Evolutionary conservation across 768 basidiomycete genomes (phyloP), one percentile per base, ranked within the genome.

Genomic region (Tricholoma matsutake): DNA sequence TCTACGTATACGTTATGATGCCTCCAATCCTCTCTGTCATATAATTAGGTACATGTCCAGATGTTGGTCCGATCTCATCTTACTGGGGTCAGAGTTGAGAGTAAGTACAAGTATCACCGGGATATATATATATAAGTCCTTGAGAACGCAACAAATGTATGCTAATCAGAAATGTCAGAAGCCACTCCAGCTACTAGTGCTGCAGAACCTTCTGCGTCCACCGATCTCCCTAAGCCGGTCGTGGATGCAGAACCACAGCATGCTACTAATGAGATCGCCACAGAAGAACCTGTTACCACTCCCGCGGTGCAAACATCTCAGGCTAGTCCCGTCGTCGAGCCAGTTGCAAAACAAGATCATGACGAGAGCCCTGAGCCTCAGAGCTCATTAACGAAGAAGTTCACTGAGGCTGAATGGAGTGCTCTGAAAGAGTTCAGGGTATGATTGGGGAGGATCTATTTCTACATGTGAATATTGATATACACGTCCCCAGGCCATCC

Each of bases 361-460:
- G 22, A 74, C 18, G 72, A 70, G 31, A 59, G 59, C 22, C 16
- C 69, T 13, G 91, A 92, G 70, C 86, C 85, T 0, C 87, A 91
- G 73, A 92, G 85, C 67, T 66, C 79, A 1, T 77, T 94, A 31
- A 93, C 91, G 0, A 74, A 80, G 69, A 79, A 80, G 68, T 94
- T 93, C 71, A 89, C 86, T 0, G 74, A 82, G 7, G 78, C 76
- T n/a, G 92, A 94, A 71, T 89, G 91, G 89, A 74, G 69, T 13
- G 87, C 87, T 8, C 73, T 94, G 65, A 82, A 82, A 63, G 81
- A 83, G 64, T 86, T 94, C 62, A 79, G 89, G 62, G 91, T 90
- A 67, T 41, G 82, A 41, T 29, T 41, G 22, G 16, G 41, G 14
- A 31, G 3, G 51, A 11, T 58, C 28, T 20, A 29, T 32, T n/a